A percentile compares a stretch with the other conserved stretches of the same genome.
Conservation (phyloP, 768 basidiomycete genomes). For the Lanmaoa rubissima region DNA sequence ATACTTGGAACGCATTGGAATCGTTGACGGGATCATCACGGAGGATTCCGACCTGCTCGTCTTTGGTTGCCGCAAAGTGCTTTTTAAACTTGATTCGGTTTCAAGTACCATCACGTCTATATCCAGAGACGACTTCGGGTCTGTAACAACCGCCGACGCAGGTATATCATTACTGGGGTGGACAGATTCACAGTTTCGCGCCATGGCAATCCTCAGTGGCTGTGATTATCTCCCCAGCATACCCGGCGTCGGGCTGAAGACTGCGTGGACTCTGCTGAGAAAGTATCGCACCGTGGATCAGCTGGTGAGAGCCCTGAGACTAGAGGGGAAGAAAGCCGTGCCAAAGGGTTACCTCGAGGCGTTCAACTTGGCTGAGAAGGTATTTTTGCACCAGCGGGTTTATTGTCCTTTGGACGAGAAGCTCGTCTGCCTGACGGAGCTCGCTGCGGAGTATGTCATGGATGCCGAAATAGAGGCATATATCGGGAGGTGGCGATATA, state of each 20-base stretch:
- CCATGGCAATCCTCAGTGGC: constrained; percentile 91
- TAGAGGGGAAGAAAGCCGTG: constrained; percentile 84
- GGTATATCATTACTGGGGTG: constrained; percentile 81
- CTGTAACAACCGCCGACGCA: constrained; percentile 47
- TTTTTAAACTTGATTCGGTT: constrained; percentile 87
- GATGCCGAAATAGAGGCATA: constrained; percentile 64
- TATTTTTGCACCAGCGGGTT: constrained; percentile 90
- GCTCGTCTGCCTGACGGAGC: constrained; percentile 68
- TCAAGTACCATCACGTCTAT: constrained; percentile 65
- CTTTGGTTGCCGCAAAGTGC: constrained; percentile 89
- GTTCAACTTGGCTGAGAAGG: constrained; percentile 83
- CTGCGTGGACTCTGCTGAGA: constrained; percentile 76
- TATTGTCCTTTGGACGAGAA: constrained; percentile 69
- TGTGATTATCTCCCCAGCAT: constrained; percentile 94
- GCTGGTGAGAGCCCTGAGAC: constrained; percentile 66
- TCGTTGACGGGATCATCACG: constrained; percentile 90
- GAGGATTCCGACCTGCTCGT: constrained; percentile 98
- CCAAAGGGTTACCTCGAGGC: constrained; percentile 72
- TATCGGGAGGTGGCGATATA: constrained; percentile 55
- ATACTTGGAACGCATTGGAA: constrained; percentile 78
- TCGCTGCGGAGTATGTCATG: constrained; percentile 52
- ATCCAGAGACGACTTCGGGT: constrained; percentile 64
- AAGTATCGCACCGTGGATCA: constrained; percentile 87
- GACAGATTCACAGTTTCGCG: constrained; percentile 86
- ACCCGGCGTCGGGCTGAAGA: constrained; percentile 90